Conservation (phyloP, 2,329 filamentous ascomycete genomes). For the Xylaria arbuscula region DNA sequence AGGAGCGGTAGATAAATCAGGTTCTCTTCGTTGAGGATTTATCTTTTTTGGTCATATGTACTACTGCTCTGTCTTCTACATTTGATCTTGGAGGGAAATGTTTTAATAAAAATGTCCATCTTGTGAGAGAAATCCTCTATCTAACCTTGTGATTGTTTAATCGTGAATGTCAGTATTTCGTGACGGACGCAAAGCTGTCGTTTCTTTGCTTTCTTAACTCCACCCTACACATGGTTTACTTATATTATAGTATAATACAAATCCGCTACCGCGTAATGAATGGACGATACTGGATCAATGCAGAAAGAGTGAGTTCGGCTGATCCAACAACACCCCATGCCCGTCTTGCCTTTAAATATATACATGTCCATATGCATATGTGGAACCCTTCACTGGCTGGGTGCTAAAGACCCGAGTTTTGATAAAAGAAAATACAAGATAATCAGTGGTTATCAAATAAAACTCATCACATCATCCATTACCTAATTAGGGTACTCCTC, state of each 20-base stretch:
- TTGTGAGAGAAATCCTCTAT: not conserved
- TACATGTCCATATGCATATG: not conserved
- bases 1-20: constrained; percentile 15
- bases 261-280: too few species aligned
- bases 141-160: not conserved
- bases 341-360: too few species aligned
- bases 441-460: not conserved
- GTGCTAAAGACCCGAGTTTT: not conserved
- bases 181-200: not conserved
- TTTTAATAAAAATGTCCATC: not conserved
- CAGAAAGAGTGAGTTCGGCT: too few species aligned
- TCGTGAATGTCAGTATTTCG: too few species aligned
- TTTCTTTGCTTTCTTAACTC: not conserved
- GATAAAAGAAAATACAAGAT: not conserved
- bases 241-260: too few species aligned
- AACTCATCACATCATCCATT: not conserved
- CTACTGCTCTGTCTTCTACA: not conserved
- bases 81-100: not conserved
- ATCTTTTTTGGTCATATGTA: constrained; percentile 1
- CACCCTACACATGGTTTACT: too few species aligned
- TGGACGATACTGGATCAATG: too few species aligned
- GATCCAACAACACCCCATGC: not conserved
- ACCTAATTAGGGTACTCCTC: not conserved
- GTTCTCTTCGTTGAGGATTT: constrained; percentile 6
- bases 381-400: not conserved